phyloP scores from a whole-genome alignment of 495 filamentous ascomycete species.

The Penicillium subrubescens region DNA sequence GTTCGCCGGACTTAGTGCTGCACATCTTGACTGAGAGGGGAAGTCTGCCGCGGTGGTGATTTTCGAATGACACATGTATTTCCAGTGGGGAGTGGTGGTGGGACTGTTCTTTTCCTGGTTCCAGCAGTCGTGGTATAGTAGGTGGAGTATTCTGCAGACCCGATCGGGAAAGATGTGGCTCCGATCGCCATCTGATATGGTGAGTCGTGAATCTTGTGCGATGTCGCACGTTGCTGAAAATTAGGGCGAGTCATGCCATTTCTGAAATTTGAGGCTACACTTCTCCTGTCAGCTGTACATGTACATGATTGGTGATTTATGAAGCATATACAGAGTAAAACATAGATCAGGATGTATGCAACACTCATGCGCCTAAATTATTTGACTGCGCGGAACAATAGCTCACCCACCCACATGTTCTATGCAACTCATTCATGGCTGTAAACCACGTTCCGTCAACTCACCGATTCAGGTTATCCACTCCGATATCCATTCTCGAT shows the following conservation, averaged over 20 bases:
- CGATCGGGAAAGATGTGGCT: conserved; percentile 16
- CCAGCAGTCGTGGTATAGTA: background rate
- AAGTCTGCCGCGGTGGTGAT: conserved; percentile 11
- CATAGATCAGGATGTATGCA: background rate
- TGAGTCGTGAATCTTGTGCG: background rate
- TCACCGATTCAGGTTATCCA: background rate
- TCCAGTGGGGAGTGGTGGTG: background rate
- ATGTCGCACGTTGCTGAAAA: background rate
- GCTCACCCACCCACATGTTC: background rate
- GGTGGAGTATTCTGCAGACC: conserved; percentile 7
- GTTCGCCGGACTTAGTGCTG: conserved; percentile 15
- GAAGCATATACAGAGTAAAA: too few relatives aligned
- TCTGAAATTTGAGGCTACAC: background rate
- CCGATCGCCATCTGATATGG: conserved; percentile 18
- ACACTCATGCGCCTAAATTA: background rate
- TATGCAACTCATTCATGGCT: background rate
- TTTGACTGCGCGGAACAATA: too few relatives aligned
- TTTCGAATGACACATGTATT: conserved; percentile 12
- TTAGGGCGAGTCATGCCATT: background rate
- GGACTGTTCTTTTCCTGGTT: background rate
- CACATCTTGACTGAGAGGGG: conserved; percentile 16
- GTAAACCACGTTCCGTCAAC: background rate
- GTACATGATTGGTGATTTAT: background rate
- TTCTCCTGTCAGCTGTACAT: background rate
- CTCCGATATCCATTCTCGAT: background rate